These are phyloP conservation scores for Fusarium mundagurra DNA, from an alignment of 2,329 filamentous ascomycete species.

Conservation along the genomic window DNA sequence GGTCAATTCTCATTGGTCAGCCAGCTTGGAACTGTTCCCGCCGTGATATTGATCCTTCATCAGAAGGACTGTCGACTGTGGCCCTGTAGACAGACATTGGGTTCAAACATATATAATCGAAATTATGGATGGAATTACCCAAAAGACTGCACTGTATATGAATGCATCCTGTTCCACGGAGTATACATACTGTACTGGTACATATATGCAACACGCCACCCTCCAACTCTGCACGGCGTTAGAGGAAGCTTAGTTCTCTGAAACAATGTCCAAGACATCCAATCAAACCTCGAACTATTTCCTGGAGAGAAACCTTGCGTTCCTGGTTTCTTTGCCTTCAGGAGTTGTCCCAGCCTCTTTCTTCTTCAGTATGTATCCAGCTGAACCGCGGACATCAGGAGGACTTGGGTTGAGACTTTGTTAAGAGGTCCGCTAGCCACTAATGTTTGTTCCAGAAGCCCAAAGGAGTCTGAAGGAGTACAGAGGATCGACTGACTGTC, in stretches of 20 bases:
- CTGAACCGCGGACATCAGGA: neutral
- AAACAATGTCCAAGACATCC: slow-evolving; percentile 5
- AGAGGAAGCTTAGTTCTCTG: neutral
- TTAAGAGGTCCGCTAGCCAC: neutral
- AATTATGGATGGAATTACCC: neutral
- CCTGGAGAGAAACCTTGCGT: slow-evolving; percentile 8
- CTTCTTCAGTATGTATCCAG: neutral
- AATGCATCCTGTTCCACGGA: neutral
- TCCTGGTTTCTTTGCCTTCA: neutral
- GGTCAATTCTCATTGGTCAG: neutral
- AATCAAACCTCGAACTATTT: neutral
- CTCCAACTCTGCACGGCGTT: neutral
- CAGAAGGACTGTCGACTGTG: neutral
- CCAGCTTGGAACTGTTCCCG: neutral
- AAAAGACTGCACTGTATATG: neutral
- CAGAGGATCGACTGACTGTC: slow-evolving; percentile 27
- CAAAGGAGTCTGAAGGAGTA: neutral
- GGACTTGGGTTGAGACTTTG: neutral
- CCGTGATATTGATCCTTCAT: neutral
- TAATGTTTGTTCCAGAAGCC: slow-evolving; percentile 3
- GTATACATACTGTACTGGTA: neutral
- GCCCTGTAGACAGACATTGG: neutral
- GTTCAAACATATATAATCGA: neutral
- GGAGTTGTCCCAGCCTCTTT: neutral
- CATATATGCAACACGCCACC: neutral